These are phyloP conservation scores for Leccinum truebloodii DNA, from an alignment of 768 basidiomycete genomes.

Conservation along the genomic window DNA sequence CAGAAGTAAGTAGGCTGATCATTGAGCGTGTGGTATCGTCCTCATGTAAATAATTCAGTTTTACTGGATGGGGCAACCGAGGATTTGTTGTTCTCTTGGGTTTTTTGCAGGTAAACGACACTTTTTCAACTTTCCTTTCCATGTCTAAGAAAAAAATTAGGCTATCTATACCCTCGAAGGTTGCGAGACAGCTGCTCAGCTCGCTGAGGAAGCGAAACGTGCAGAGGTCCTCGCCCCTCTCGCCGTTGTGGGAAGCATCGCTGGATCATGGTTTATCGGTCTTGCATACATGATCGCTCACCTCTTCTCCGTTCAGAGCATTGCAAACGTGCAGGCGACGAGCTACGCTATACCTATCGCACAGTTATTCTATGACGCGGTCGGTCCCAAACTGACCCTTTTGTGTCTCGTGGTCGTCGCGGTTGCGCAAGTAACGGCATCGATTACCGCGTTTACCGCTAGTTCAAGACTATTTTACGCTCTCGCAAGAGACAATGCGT, in stretches of 20 bases:
- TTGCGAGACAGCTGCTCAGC: constrained; percentile 64
- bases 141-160: constrained; percentile 21
- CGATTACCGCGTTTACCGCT: constrained; percentile 59
- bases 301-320: constrained; percentile 57
- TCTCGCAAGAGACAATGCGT: constrained; percentile 53
- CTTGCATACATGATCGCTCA: constrained; percentile 59
- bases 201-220: constrained; percentile 58
- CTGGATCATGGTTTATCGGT: constrained; percentile 58
- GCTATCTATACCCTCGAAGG: constrained; percentile 63
- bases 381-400: constrained; percentile 45
- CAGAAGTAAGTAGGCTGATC: constrained; percentile 43
- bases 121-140: neutral
- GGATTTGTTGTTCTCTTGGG: constrained; percentile 61
- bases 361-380: constrained; percentile 58
- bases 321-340: constrained; percentile 49
- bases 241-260: constrained; percentile 56
- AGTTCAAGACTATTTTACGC: constrained; percentile 59
- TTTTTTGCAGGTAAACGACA: constrained; percentile 36
- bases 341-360: constrained; percentile 59
- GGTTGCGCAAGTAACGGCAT: constrained; percentile 54
- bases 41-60: constrained; percentile 34
- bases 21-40: neutral
- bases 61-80: constrained; percentile 53
- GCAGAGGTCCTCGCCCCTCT: constrained; percentile 57
- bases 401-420: constrained; percentile 52